phyloP scores from a whole-genome alignment of 208 protist species.

The Trypanosoma vivax region DNA sequence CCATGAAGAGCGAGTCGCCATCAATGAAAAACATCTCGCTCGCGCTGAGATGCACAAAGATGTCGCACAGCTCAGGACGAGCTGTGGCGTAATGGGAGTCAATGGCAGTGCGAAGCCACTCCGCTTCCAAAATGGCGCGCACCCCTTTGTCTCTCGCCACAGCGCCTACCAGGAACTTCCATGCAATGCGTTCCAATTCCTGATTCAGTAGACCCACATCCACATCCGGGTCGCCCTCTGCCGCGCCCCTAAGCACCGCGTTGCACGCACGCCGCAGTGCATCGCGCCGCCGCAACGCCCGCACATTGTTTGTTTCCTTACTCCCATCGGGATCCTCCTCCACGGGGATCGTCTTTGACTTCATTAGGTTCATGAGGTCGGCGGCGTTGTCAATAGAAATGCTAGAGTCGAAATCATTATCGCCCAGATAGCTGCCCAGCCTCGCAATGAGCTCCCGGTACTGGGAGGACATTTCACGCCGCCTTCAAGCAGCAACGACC shows the following conservation, averaged over 20 bases:
- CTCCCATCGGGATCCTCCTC: conserved; percentile 12
- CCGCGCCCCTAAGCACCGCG: conserved; percentile 9
- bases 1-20: conserved; percentile 85
- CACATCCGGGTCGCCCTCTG: neutral
- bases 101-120: conserved; percentile 39
- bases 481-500: too few relatives aligned
- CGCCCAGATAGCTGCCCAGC: conserved; percentile 32
- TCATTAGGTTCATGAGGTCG: conserved; percentile 52
- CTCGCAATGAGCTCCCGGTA: conserved; percentile 43
- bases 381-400: conserved; percentile 38
- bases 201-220: conserved; percentile 39
- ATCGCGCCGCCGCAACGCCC: conserved; percentile 29
- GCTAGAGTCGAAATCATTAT: conserved; percentile 39
- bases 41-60: conserved; percentile 86
- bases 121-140: conserved; percentile 28
- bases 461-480: conserved; percentile 40
- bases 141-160: conserved; percentile 21
- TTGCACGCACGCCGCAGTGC: conserved; percentile 28
- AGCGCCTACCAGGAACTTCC: conserved; percentile 66
- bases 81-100: conserved; percentile 73
- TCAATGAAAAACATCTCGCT: conserved; percentile 91
- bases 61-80: conserved; percentile 82
- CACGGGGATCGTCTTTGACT: conserved; percentile 21
- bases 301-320: conserved; percentile 2
- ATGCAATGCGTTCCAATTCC: conserved; percentile 65